Evolutionary conservation across 805 yeast genomes (phyloP).

Genomic region (Myxozyma nipponensis): DNA sequence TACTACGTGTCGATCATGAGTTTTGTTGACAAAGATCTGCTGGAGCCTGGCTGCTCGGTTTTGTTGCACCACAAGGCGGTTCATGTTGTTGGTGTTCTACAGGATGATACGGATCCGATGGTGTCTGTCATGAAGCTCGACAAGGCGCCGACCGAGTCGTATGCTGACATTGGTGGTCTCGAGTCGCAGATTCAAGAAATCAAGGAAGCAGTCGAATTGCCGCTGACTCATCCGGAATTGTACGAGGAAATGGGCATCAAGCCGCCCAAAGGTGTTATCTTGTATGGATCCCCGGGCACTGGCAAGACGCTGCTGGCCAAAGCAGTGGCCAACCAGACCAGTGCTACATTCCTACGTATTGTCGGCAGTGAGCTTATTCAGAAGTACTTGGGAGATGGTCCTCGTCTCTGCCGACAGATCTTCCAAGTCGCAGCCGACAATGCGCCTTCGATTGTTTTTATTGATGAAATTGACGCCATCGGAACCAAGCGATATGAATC

Average conservation of each 20-base stretch:
- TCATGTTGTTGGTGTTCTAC: constrained; percentile 94
- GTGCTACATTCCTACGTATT: constrained; percentile 91
- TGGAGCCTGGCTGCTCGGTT: constrained; percentile 97
- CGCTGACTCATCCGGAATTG: constrained; percentile 92
- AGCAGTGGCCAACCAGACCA: constrained; percentile 97
- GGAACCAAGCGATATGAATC: constrained; percentile 96
- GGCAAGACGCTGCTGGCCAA: constrained; percentile 94
- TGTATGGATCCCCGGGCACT: constrained; percentile 97
- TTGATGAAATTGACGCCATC: constrained; percentile 98
- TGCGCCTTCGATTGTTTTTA: constrained; percentile 97
- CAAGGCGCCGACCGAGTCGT: constrained; percentile 94
- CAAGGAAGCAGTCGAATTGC: constrained; percentile 94
- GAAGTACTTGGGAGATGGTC: constrained; percentile 97
- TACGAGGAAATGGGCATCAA: constrained; percentile 98
- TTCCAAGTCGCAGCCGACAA: constrained; percentile 95
- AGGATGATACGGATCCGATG: constrained; percentile 97
- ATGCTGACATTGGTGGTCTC: constrained; percentile 95
- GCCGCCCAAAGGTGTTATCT: constrained; percentile 96
- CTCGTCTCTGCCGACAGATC: constrained; percentile 86
- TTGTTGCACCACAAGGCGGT: constrained; percentile 93
- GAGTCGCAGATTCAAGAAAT: constrained; percentile 96
- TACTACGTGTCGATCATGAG: constrained; percentile 93
- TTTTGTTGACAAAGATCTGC: constrained; percentile 90
- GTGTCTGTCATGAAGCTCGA: constrained; percentile 96
- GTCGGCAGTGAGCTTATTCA: constrained; percentile 97